Base-by-base conservation (phyloP, 257 asterid species). In the Solanum tarijense region DNA sequence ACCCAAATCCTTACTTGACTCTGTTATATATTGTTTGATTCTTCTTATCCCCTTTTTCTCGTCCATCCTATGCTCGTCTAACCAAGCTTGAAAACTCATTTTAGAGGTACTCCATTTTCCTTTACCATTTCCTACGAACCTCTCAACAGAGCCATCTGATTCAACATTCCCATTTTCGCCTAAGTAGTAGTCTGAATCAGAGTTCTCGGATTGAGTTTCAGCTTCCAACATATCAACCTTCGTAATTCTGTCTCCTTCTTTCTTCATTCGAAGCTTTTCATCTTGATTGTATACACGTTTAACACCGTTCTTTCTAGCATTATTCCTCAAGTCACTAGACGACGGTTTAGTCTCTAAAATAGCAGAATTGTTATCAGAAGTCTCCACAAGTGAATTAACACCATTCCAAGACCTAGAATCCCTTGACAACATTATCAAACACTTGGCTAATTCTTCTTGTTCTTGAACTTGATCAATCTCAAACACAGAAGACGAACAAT, bases 101-200 rank as follows among this genome's bases (percentile, higher is more conserved):
- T 46, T 86, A 46, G 88, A 68, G 81, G 76, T 90, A 85, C 84
- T 91, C 46, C 76, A 86, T 36, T 92, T 89, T 41, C 83, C 85
- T 16, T 88, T 83, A 75, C 81, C 48, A 66, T 86, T 88, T 71
- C 88, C 91, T 12, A 87, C 86, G 31, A 89, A 83, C 88, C 94
- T 92, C 65, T 91, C 95, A n/a, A 92, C 94, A 7, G 98, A 94
- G 85, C 90, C 94, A 87, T 93, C 97, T 2, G 98, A 96, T 87
- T 97, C 98, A 25, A 89, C 93, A 89, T 94, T 94, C 55, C 88
- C 90, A 91, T 91, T 89, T 87, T 93, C 97, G 78, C 91, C 97
- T 92, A 97, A 90, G 93, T 93, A 96, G 91, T 97, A 96, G 52
- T 92, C 99, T 13, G 99, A 96, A 91, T 95, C 99, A 21, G 99